These are phyloP conservation scores for Colletotrichum sublineola DNA, from an alignment of 2,329 filamentous ascomycete species.

Conservation along the genomic window DNA sequence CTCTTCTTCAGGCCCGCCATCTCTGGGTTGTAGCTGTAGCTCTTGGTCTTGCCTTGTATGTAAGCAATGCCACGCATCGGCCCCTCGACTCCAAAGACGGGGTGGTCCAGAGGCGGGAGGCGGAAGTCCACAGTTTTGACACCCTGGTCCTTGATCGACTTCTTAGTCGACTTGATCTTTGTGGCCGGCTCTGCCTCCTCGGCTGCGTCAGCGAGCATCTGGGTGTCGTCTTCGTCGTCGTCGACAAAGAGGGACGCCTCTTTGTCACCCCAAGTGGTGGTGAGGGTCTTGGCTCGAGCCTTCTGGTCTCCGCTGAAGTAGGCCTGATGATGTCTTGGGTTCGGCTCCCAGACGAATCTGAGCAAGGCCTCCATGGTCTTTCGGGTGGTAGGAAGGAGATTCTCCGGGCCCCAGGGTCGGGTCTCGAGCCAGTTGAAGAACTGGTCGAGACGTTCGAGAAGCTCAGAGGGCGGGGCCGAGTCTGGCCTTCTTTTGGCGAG, in stretches of 20 bases:
- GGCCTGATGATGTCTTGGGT: neutral
- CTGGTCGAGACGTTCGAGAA: neutral
- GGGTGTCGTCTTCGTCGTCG: neutral
- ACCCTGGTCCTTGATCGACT: neutral
- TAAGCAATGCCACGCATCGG: neutral
- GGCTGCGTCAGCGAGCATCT: neutral
- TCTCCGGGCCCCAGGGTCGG: neutral
- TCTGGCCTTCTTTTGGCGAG: neutral
- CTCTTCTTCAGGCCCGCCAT: neutral
- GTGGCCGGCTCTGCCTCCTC: neutral
- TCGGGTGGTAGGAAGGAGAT: neutral
- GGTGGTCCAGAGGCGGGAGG: neutral
- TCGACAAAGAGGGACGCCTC: neutral
- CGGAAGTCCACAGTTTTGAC: neutral
- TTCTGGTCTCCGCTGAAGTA: neutral
- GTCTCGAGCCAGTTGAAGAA: neutral
- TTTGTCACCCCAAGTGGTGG: neutral
- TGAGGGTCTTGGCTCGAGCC: neutral
- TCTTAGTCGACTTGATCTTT: neutral
- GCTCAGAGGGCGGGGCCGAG: neutral
- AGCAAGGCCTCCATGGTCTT: neutral
- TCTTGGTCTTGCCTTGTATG: neutral
- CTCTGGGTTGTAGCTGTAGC: neutral
- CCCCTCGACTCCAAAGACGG: neutral
- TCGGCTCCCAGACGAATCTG: neutral